These are phyloP conservation scores for Aspergillus sp. DNA, from an alignment of 2,329 filamentous ascomycete genomes.

Conservation along the genomic window DNA sequence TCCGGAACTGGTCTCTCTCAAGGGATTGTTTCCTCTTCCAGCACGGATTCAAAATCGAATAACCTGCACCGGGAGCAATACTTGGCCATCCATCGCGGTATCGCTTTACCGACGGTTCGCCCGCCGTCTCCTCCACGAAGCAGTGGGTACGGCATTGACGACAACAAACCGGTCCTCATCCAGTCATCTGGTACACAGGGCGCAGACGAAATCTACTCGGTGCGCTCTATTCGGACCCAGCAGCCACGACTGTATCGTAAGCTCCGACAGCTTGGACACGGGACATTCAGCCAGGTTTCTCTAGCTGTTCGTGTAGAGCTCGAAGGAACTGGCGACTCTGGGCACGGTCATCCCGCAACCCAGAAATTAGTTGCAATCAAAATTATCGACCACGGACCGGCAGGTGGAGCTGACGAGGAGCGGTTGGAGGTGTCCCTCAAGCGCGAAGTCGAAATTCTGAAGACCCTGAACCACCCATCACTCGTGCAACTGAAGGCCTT, in stretches of 20 bases:
- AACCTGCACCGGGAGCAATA: slow-evolving; percentile 74
- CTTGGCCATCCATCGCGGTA: slow-evolving; percentile 73
- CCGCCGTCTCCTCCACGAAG: slow-evolving; percentile 81
- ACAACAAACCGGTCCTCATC: slow-evolving; percentile 38
- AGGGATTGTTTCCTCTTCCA: slow-evolving; percentile 50
- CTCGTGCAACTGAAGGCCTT: slow-evolving; percentile 90
- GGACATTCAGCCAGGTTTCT: slow-evolving; percentile 93
- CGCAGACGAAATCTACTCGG: slow-evolving; percentile 65
- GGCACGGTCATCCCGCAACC: slow-evolving; percentile 42
- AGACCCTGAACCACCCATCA: slow-evolving; percentile 81
- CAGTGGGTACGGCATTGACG: slow-evolving; percentile 56
- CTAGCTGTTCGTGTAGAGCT: slow-evolving; percentile 77
- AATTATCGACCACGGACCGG: slow-evolving; percentile 90
- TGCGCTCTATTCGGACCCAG: slow-evolving; percentile 63
- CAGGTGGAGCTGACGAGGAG: slow-evolving; percentile 88
- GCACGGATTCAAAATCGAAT: slow-evolving; percentile 38
- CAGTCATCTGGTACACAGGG: slow-evolving; percentile 19
- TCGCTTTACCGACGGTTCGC: slow-evolving; percentile 59
- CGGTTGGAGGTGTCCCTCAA: slow-evolving; percentile 91
- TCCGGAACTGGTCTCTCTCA: slow-evolving; percentile 56
- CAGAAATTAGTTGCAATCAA: slow-evolving; percentile 90
- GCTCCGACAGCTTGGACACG: slow-evolving; percentile 79
- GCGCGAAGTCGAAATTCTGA: slow-evolving; percentile 92
- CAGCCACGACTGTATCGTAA: slow-evolving; percentile 77
- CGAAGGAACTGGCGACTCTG: slow-evolving; percentile 36